Percentiles rank a stretch among this genome's conserved stretches.
These are phyloP conservation scores for Candida berthetii DNA, from an alignment of 805 yeast species.

Conservation along the genomic window DNA sequence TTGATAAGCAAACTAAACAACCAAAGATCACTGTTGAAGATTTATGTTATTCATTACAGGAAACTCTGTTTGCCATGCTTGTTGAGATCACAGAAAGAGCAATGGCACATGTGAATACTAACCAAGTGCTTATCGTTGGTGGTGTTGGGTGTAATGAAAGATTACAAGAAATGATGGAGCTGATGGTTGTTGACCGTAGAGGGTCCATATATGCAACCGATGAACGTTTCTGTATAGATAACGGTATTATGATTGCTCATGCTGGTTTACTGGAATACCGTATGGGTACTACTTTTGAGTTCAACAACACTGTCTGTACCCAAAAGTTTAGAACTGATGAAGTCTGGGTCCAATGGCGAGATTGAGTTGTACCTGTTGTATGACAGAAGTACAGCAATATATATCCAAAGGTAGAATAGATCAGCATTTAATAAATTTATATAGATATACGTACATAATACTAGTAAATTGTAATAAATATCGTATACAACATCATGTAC, in stretches of 20 bases:
- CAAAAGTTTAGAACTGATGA: conserved; percentile 95
- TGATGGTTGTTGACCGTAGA: conserved; percentile 83
- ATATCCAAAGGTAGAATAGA: too few relatives aligned
- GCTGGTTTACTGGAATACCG: conserved; percentile 87
- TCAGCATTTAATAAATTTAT: background rate
- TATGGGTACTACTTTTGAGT: conserved; percentile 58
- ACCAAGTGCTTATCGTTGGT: conserved; percentile 91
- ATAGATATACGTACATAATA: too few relatives aligned
- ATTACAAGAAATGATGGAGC: conserved; percentile 93
- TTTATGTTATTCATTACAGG: conserved; percentile 89
- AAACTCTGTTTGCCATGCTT: conserved; percentile 88
- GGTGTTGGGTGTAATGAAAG: conserved; percentile 97
- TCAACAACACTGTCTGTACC: conserved; percentile 77
- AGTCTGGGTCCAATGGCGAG: conserved; percentile 87
- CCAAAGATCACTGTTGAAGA: conserved; percentile 72
- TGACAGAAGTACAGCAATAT: background rate
- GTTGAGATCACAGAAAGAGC: conserved; percentile 98
- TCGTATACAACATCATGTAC: background rate
- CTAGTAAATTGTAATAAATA: background rate
- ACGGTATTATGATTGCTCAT: conserved; percentile 98
- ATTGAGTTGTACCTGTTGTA: too few relatives aligned
- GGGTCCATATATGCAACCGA: conserved; percentile 94
- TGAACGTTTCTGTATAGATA: conserved; percentile 94
- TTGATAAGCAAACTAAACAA: conserved; percentile 30
- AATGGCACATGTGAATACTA: conserved; percentile 91